phyloP scores from a whole-genome alignment of 148 eudicot species.

The Nyssa sinensis region DNA sequence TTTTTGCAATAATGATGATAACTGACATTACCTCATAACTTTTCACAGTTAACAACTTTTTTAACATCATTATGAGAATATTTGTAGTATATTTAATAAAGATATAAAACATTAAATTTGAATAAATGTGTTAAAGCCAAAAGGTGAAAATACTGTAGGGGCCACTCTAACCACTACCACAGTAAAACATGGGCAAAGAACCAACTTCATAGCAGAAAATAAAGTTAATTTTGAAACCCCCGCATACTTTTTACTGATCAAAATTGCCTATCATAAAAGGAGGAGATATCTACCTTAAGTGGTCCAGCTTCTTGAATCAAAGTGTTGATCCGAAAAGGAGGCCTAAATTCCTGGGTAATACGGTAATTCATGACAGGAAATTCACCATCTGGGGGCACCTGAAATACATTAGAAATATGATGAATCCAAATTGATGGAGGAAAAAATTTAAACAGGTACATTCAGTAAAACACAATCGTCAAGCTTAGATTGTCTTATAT shows the following conservation, averaged over 20 bases:
- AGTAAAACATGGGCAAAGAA: background rate
- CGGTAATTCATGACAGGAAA: slow-evolving; percentile 99
- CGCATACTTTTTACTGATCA: background rate
- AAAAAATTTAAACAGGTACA: background rate
- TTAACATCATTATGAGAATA: background rate
- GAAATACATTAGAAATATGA: slow-evolving; percentile 13
- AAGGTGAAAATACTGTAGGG: background rate
- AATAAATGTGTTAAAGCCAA: too few species aligned
- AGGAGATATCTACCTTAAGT: slow-evolving; percentile 56
- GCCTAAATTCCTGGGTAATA: slow-evolving; percentile 93
- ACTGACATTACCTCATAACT: background rate
- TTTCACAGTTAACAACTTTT: slow-evolving; percentile 1
- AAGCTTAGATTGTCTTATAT: slow-evolving; percentile 3
- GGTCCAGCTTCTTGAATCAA: slow-evolving; percentile 92
- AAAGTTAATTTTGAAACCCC: background rate
- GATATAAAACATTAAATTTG: too few species aligned
- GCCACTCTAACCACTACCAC: background rate
- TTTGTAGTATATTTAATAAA: background rate
- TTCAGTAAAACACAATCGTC: background rate
- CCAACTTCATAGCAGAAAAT: background rate
- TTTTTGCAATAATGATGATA: background rate
- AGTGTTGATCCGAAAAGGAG: slow-evolving; percentile 79
- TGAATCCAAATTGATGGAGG: slow-evolving; percentile 2
- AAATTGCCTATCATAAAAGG: background rate
- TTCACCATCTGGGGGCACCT: slow-evolving; percentile 98